Evolutionary conservation across 2,329 filamentous ascomycete genomes (phyloP), one percentile per base, ranked within the genome.

Genomic region (Neofusicoccum cordaticola): DNA sequence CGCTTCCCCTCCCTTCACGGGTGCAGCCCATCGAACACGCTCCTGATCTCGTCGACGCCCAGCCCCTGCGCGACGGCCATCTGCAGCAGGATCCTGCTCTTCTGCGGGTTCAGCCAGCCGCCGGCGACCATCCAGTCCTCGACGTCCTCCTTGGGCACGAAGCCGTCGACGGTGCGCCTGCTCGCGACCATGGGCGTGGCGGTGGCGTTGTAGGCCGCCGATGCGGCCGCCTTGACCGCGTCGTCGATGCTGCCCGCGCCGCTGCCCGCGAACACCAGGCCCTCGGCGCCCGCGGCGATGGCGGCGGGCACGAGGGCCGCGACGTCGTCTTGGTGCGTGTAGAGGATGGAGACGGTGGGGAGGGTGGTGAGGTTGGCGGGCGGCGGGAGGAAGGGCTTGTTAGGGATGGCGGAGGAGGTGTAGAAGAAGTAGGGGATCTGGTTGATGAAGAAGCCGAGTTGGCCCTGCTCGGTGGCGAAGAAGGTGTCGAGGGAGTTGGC

Each of bases 401-500:
- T 69, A 77, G 75, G 68, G 81, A 84, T 67, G 50, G 78, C 75
- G 2, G 80, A 77, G 0, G 86, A 79, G 9, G 80, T 79, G 69
- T 81, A 88, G 78, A 84, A 89, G 78, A 88, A 89, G 69, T 84
- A 82, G 0, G 86, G 85, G 42, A 82, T 78, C 65, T 86, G 79
- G 69, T 86, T 82, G 69, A 87, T 80, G 71, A 89, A 84, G 64
- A 81, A 79, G 41, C 87, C 87, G 0, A 89, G 77, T 66, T 82
- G 82, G 1, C 86, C 85, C 68, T 81, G 79, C 74, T 89, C 86
- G 13, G 77, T 77, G 1, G 83, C 80, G 70, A 81, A 83, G 80
- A 89, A 89, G 7, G 86, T 86, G 70, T 89, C 86, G 56, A 88
- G 78, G 1, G 83, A 80, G 75, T 89, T 88, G 57, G 86, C 85